Conservation (phyloP, 768 basidiomycete species). For the Suillus weaverae region DNA sequence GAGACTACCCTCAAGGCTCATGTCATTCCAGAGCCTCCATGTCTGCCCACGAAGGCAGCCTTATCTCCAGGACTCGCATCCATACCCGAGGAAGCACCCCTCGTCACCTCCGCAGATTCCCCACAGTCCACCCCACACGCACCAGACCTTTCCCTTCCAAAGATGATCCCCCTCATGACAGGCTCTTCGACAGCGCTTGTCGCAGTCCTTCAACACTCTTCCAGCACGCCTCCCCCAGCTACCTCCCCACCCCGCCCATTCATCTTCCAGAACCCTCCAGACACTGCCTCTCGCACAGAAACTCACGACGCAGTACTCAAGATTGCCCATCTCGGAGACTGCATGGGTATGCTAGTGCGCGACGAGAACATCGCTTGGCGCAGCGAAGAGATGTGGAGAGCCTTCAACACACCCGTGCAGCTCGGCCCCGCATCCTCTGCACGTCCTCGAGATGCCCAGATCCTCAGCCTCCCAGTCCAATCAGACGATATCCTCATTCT, state of each 20-base stretch:
- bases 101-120: conserved; percentile 4
- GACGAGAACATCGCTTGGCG: conserved; percentile 80
- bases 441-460: conserved; percentile 64
- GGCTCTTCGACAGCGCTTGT: conserved; percentile 72
- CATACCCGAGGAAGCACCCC: conserved; percentile 23
- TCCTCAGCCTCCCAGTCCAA: conserved; percentile 67
- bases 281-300: conserved; percentile 29
- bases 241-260: conserved; percentile 21
- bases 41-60: conserved; percentile 7
- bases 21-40: conserved; percentile 38
- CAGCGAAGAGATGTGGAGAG: conserved; percentile 93
- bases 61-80: conserved; percentile 17
- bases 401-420: conserved; percentile 66
- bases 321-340: conserved; percentile 86
- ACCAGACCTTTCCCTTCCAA: conserved; percentile 24
- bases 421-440: conserved; percentile 64
- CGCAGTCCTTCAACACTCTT: conserved; percentile 55
- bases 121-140: conserved; percentile 9
- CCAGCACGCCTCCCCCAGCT: conserved; percentile 13
- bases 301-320: conserved; percentile 62
- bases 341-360: conserved; percentile 84
- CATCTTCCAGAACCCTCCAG: conserved; percentile 18
- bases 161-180: conserved; percentile 44
- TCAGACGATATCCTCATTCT: conserved; percentile 79
- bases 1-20: conserved; percentile 65